Conservation (phyloP, 805 yeast species). For the Metschnikowia kunwiensis region DNA sequence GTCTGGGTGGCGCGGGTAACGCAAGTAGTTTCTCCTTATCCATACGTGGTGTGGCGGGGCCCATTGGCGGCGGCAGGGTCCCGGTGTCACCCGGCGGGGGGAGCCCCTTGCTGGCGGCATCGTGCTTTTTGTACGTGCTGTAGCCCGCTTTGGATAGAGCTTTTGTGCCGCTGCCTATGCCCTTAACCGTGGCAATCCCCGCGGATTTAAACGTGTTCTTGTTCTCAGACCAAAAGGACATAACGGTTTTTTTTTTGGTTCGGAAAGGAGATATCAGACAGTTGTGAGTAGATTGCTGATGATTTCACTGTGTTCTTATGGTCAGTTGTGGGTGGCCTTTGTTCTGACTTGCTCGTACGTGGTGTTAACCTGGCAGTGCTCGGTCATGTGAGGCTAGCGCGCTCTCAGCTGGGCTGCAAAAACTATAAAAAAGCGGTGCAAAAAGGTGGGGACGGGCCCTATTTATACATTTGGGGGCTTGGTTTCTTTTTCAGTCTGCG, state of each 20-base stretch:
- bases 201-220: conserved; percentile 51
- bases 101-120: conserved; percentile 25
- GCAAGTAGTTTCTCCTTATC: conserved; percentile 27
- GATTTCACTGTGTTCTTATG: too few species aligned
- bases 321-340: too few species aligned
- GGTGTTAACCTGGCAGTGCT: too few species aligned
- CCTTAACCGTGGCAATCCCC: conserved; percentile 46
- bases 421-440: too few species aligned
- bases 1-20: conserved; percentile 46
- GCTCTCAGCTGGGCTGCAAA: too few species aligned
- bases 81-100: conserved; percentile 6
- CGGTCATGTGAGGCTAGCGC: too few species aligned
- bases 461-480: too few species aligned
- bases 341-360: too few species aligned
- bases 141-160: conserved; percentile 51
- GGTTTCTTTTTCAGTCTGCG: too few species aligned
- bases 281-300: too few species aligned
- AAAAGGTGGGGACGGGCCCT: too few species aligned
- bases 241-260: background rate
- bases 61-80: conserved; percentile 1
- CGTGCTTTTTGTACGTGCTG: conserved; percentile 45
- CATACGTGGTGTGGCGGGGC: conserved; percentile 14
- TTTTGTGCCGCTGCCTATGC: conserved; percentile 50
- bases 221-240: conserved; percentile 49
- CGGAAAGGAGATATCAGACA: too few species aligned